These are phyloP conservation scores for Mycena belliarum DNA, from an alignment of 768 basidiomycete species.

Conservation along the genomic window DNA sequence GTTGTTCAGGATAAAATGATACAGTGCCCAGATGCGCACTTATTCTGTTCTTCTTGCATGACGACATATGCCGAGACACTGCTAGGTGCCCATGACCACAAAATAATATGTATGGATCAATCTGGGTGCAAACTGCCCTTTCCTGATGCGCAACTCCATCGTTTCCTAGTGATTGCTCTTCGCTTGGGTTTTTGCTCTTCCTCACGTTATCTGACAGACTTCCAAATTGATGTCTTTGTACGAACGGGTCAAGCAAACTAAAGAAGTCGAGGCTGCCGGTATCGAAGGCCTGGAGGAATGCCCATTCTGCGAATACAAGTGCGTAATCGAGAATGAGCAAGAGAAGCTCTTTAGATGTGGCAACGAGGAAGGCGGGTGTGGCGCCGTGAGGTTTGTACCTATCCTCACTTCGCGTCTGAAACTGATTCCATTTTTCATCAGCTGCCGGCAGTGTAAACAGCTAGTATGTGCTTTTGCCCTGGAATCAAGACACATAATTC, in stretches of 20 bases:
- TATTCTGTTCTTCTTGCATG: constrained; percentile 81
- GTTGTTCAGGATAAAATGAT: constrained; percentile 71
- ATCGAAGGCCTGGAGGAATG: constrained; percentile 86
- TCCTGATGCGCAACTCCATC: constrained; percentile 63
- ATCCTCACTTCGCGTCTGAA: background rate
- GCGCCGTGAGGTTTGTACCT: constrained; percentile 42
- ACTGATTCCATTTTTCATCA: constrained; percentile 26
- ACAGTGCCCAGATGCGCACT: constrained; percentile 87
- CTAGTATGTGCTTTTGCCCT: constrained; percentile 43
- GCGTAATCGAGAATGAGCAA: constrained; percentile 66
- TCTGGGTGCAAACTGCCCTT: constrained; percentile 72
- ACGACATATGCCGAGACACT: constrained; percentile 64
- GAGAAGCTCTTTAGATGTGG: constrained; percentile 63
- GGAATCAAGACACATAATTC: constrained; percentile 5
- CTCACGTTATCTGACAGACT: constrained; percentile 25
- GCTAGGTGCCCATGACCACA: constrained; percentile 62
- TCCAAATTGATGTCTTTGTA: constrained; percentile 69
- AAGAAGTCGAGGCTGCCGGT: constrained; percentile 77
- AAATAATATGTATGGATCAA: constrained; percentile 81
- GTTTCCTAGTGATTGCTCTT: constrained; percentile 47
- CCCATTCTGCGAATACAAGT: constrained; percentile 87
- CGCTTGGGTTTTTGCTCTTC: background rate
- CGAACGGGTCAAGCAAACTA: constrained; percentile 71
- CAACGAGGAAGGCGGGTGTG: constrained; percentile 58
- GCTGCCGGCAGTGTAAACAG: constrained; percentile 80